These are phyloP conservation scores for Tuber melanosporum DNA, from an alignment of 495 filamentous ascomycete genomes.

Conservation along the genomic window DNA sequence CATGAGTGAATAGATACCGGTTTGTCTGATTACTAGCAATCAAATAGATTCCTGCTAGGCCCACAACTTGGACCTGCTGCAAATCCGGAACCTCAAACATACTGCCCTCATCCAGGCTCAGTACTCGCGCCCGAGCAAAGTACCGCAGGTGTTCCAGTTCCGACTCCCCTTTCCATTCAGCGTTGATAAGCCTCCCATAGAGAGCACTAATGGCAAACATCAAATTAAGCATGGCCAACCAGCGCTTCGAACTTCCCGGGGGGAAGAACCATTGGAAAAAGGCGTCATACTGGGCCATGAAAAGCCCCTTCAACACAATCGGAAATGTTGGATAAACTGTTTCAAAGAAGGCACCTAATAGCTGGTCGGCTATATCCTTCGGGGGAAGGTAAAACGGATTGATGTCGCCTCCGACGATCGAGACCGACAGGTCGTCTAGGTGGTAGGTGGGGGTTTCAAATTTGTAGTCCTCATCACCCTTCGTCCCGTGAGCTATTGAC, in stretches of 20 bases:
- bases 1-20: slow-evolving; percentile 45
- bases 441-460: slow-evolving; percentile 49
- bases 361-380: slow-evolving; percentile 48
- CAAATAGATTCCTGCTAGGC: slow-evolving; percentile 56
- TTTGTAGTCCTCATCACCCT: slow-evolving; percentile 41
- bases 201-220: slow-evolving; percentile 57
- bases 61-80: slow-evolving; percentile 55
- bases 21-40: slow-evolving; percentile 55
- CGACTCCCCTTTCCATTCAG: slow-evolving; percentile 46
- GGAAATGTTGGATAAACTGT: slow-evolving; percentile 58
- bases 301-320: slow-evolving; percentile 52
- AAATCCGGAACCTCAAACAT: slow-evolving; percentile 53
- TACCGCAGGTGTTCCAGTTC: slow-evolving; percentile 53
- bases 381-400: slow-evolving; percentile 51
- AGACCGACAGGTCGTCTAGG: slow-evolving; percentile 50
- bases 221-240: slow-evolving; percentile 57
- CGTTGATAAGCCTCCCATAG: slow-evolving; percentile 48
- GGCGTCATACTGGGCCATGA: slow-evolving; percentile 44
- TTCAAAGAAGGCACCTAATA: slow-evolving; percentile 54
- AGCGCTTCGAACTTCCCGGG: slow-evolving; percentile 46
- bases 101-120: slow-evolving; percentile 50
- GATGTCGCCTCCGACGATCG: slow-evolving; percentile 46
- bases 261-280: slow-evolving; percentile 46
- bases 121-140: slow-evolving; percentile 51
- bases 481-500: slow-evolving; percentile 40